Conservation (phyloP, 2,329 filamentous ascomycete species). For the Penicillium psychrosexuale region DNA sequence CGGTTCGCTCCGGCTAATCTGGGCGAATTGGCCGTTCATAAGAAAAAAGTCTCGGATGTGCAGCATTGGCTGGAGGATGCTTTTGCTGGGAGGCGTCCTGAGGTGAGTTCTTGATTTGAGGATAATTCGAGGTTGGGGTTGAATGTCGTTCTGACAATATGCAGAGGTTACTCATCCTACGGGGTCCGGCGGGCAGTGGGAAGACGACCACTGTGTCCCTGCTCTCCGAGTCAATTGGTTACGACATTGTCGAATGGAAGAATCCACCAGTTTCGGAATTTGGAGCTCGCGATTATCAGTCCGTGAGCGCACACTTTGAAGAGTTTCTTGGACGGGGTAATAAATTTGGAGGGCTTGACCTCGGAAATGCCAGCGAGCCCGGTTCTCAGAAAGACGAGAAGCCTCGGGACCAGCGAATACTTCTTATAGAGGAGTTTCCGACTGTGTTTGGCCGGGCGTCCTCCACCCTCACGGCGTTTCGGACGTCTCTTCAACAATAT, state of each 20-base stretch:
- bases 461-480: constrained; percentile 65
- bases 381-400: constrained; percentile 1
- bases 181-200: constrained; percentile 84
- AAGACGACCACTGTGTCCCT: constrained; percentile 86
- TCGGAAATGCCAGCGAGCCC: constrained; percentile 17
- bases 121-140: not conserved
- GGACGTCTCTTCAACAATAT: constrained; percentile 70
- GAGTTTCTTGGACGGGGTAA: constrained; percentile 83
- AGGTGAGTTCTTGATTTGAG: constrained; percentile 28
- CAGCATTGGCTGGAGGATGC: constrained; percentile 76
- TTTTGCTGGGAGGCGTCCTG: constrained; percentile 54
- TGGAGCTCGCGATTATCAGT: constrained; percentile 61
- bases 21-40: constrained; percentile 88
- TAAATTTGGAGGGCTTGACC: constrained; percentile 71
- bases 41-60: constrained; percentile 87
- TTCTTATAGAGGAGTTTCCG: constrained; percentile 79
- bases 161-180: constrained; percentile 77
- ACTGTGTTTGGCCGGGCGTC: constrained; percentile 69
- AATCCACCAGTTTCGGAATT: constrained; percentile 68
- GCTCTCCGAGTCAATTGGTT: constrained; percentile 71
- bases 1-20: constrained; percentile 71
- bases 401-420: constrained; percentile 50
- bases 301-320: constrained; percentile 77
- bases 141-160: constrained; percentile 18
- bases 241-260: constrained; percentile 83